Evolutionary conservation across 2,329 filamentous ascomycete species (phyloP).

Genomic region (Fusarium sp.): DNA sequence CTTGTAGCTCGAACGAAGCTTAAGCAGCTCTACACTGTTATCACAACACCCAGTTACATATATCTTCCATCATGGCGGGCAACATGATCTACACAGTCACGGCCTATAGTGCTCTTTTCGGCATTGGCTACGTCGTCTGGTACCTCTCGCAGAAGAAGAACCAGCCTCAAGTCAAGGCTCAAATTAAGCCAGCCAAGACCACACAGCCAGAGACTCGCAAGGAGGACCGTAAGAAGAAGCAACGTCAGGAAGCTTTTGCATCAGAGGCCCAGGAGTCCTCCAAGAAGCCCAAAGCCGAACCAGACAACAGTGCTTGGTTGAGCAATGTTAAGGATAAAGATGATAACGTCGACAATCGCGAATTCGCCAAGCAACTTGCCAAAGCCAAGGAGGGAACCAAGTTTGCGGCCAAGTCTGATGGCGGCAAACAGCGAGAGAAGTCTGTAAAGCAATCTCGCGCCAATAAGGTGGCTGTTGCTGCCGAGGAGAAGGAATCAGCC

Average conservation of each 20-base stretch:
- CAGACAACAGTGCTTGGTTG: constrained; percentile 47
- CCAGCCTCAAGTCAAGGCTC: constrained; percentile 46
- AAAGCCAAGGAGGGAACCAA: constrained; percentile 78
- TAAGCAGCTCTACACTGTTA: constrained; percentile 25
- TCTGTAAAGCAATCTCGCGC: constrained; percentile 77
- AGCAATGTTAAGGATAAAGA: constrained; percentile 50
- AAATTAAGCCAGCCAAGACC: constrained; percentile 50
- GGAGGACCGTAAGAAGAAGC: constrained; percentile 61
- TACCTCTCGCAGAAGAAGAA: constrained; percentile 52
- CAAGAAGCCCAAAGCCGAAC: constrained; percentile 56
- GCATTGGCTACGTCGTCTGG: constrained; percentile 54
- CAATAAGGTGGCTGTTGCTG: constrained; percentile 62
- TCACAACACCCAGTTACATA: constrained; percentile 13
- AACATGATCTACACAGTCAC: constrained; percentile 54
- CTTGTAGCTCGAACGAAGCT: constrained; percentile 28
- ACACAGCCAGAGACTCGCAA: constrained; percentile 53
- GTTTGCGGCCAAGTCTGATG: constrained; percentile 65
- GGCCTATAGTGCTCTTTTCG: constrained; percentile 55
- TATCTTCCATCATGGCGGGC: constrained; percentile 50
- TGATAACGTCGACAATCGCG: constrained; percentile 75
- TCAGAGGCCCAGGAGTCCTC: constrained; percentile 53
- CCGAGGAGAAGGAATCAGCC: constrained; percentile 59
- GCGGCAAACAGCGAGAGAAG: constrained; percentile 74
- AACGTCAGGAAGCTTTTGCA: constrained; percentile 59
- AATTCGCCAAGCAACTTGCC: constrained; percentile 81